A percentile compares a stretch with the other conserved stretches of the same genome.
These are phyloP conservation scores for Kluyveromyces nonfermentans DNA, from an alignment of 805 yeast species.

Conservation along the genomic window DNA sequence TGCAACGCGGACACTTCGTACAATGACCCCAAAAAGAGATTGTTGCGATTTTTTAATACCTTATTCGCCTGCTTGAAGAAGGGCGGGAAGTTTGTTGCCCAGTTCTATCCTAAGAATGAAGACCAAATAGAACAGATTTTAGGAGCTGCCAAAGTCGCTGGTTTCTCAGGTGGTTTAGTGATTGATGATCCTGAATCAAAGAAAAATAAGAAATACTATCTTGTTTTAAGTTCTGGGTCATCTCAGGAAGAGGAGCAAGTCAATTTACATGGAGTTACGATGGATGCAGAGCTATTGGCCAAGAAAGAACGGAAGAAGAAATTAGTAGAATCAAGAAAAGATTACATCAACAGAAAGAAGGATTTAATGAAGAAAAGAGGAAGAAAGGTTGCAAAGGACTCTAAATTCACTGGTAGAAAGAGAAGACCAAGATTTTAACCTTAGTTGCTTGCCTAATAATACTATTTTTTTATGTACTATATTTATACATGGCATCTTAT, in stretches of 20 bases:
- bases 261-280: constrained; percentile 69
- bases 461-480: neutral
- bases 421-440: constrained; percentile 53
- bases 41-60: constrained; percentile 76
- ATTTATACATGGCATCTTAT: too few species aligned
- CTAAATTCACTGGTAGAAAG: constrained; percentile 84
- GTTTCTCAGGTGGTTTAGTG: constrained; percentile 93
- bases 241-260: constrained; percentile 77
- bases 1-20: constrained; percentile 86
- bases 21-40: constrained; percentile 76
- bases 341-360: constrained; percentile 82
- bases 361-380: constrained; percentile 90
- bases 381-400: constrained; percentile 77
- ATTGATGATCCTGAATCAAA: constrained; percentile 90
- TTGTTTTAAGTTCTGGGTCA: constrained; percentile 55
- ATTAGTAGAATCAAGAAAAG: constrained; percentile 65
- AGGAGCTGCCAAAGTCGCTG: constrained; percentile 83
- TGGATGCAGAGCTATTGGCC: constrained; percentile 55
- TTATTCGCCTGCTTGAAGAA: constrained; percentile 76
- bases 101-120: constrained; percentile 90
- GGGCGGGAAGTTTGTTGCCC: constrained; percentile 97
- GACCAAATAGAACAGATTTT: constrained; percentile 70
- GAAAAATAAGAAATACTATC: constrained; percentile 81
- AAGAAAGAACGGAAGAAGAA: constrained; percentile 31
- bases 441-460: neutral